A percentile compares a stretch with the other conserved stretches of the same genome.
Evolutionary conservation across 192 early-diverging fungal genomes (phyloP).

Genomic region (Chytriomyces hyalinus): DNA sequence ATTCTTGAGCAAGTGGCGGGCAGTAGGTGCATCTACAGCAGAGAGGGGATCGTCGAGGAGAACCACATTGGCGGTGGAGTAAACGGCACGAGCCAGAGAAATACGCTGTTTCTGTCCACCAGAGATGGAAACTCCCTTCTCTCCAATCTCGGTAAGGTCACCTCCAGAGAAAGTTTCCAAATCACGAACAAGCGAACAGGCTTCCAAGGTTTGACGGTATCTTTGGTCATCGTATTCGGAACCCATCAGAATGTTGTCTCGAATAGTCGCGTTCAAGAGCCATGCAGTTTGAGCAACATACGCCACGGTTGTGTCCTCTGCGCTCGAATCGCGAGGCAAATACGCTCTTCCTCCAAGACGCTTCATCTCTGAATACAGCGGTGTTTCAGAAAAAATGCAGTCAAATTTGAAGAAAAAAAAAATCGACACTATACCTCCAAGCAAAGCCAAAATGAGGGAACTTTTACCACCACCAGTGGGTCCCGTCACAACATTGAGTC

Average conservation of each 20-base stretch:
- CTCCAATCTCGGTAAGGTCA: conserved; percentile 53
- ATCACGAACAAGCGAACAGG: conserved; percentile 84
- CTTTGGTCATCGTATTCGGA: conserved; percentile 66
- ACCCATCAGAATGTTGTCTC: conserved; percentile 86
- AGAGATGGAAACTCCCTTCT: conserved; percentile 48
- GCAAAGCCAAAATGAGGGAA: conserved; percentile 72
- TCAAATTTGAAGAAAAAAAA: not conserved
- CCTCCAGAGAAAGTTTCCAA: conserved; percentile 70
- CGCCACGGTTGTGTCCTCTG: conserved; percentile 55
- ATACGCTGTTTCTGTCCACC: conserved; percentile 60
- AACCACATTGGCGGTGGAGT: conserved; percentile 69
- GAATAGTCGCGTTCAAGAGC: conserved; percentile 61
- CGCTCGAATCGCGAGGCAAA: not conserved
- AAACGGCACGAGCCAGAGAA: conserved; percentile 75
- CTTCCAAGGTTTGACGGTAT: conserved; percentile 78
- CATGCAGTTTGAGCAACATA: conserved; percentile 79
- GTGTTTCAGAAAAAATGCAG: conserved; percentile 33
- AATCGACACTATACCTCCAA: conserved; percentile 65
- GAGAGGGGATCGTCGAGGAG: conserved; percentile 81
- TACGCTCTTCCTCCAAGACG: conserved; percentile 24
- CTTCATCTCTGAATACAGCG: conserved; percentile 32
- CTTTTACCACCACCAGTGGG: conserved; percentile 84
- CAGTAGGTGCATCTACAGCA: conserved; percentile 75
- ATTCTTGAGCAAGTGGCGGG: conserved; percentile 76
- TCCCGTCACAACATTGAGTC: conserved; percentile 73